Base-by-base conservation (phyloP, 179 eudicot genomes). In the Beta macrorhiza region DNA sequence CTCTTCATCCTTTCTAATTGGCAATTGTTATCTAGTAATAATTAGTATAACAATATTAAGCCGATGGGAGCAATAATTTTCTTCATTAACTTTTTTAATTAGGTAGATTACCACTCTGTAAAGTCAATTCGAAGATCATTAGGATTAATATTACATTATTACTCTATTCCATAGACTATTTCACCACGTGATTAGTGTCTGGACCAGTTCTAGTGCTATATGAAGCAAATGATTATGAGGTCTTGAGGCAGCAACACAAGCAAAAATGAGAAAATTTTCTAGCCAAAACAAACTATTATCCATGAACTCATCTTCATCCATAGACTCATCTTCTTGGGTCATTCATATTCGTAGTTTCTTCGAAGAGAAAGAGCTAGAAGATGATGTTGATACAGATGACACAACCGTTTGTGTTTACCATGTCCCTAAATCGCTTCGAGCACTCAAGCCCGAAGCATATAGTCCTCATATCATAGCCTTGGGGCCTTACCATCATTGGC, bases 271-370 rank as follows among this genome's bases (percentile, higher is more conserved):
- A 57, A 75, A 75, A 67, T 25, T 75, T 8, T 17, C 22, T 15
- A 75, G 17, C 53, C 69, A 76, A 58, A 76, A 42, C 55, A 76
- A 62, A 20, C 42, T 61, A 20, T 53, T 67, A 32, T 67, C 73
- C 44, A 22, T 49, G 73, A 78, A 29, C 17, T 69, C 19, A 14
- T 42, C 55, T 68, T 67, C 74, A 16, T 37, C 65, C 19, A 56
- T 69, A 55, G 81, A 79, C 65, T 79, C 75, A 19, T 32, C 52
- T 5, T 79, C 81, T 32, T 69, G 81, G 81, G 75, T 79, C 0
- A 69, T 79, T 29, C 76, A 70, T 22, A 44, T 79, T 20, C 75
- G 75, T 11, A 69, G 75, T 25, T 79, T 79, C 75, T 79, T 79
- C 14, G 53, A 69, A 44, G 75, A 78, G 7, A 4, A 55, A 25